A percentile compares a stretch with the other conserved stretches of the same genome.
Evolutionary conservation across 306 rosid genomes (phyloP).

Genomic region (Cyclanthera cordifolia): DNA sequence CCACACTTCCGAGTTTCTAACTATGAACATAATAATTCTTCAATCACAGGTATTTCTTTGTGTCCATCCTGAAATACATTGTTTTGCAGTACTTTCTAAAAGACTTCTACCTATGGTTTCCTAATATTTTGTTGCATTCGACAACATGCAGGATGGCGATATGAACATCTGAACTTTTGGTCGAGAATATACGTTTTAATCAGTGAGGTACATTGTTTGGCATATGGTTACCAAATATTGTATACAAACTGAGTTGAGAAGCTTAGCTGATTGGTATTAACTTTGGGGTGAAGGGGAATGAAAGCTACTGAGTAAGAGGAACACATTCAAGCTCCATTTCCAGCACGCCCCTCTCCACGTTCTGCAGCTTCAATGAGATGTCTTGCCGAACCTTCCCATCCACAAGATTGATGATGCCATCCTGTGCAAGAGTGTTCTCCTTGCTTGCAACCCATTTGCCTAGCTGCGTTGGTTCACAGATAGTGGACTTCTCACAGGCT

Average conservation of each 20-base stretch:
- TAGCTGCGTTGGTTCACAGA: slow-evolving; percentile 34
- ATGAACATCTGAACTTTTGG: background rate
- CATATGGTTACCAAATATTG: background rate
- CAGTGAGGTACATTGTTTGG: no score
- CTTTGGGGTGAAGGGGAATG: background rate
- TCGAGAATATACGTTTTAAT: background rate
- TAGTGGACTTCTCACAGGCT: slow-evolving; percentile 44
- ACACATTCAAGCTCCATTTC: slow-evolving; percentile 81
- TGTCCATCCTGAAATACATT: no score
- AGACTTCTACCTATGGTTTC: slow-evolving; percentile 1
- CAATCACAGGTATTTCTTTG: background rate
- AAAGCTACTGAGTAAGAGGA: slow-evolving; percentile 34
- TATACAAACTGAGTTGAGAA: no score
- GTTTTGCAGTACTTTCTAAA: background rate
- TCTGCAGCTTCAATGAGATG: slow-evolving; percentile 57
- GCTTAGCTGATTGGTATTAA: background rate
- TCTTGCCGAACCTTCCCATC: slow-evolving; percentile 67
- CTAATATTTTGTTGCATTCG: background rate
- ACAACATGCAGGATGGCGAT: background rate
- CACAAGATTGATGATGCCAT: slow-evolving; percentile 43
- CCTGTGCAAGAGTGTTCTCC: slow-evolving; percentile 44
- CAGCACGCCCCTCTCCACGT: slow-evolving; percentile 74
- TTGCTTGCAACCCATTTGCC: slow-evolving; percentile 56
- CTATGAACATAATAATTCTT: background rate
- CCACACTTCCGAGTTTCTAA: background rate